Evolutionary conservation across 2,329 filamentous ascomycete genomes (phyloP).

Genomic region (Beauveria pseudobassiana): DNA sequence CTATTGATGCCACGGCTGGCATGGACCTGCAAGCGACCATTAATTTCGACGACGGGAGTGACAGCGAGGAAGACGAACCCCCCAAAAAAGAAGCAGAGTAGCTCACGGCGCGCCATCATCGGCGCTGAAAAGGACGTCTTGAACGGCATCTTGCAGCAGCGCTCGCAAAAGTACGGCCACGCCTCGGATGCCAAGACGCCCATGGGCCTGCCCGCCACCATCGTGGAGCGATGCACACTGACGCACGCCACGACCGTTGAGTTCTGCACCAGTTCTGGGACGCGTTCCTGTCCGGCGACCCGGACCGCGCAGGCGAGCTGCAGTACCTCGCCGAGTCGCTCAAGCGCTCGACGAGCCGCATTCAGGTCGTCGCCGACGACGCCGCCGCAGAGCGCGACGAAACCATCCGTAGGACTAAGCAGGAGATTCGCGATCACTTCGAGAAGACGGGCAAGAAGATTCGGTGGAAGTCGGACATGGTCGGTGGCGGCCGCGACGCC

Average conservation of each 20-base stretch:
- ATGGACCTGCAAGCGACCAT: conserved; percentile 57
- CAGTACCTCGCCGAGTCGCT: conserved; percentile 77
- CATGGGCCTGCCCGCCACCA: conserved; percentile 47
- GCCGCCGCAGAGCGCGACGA: conserved; percentile 68
- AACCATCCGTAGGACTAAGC: conserved; percentile 59
- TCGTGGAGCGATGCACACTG: conserved; percentile 51
- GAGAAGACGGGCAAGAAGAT: conserved; percentile 67
- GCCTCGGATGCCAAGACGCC: conserved; percentile 38
- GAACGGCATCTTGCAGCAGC: conserved; percentile 54
- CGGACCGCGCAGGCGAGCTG: conserved; percentile 72
- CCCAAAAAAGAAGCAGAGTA: conserved; percentile 49
- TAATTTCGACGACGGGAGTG: conserved; percentile 62
- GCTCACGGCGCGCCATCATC: conserved; percentile 59
- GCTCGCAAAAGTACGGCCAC: conserved; percentile 49
- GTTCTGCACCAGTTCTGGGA: conserved; percentile 98
- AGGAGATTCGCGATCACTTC: conserved; percentile 63
- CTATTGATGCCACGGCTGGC: conserved; percentile 40
- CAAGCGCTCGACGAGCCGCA: conserved; percentile 66
- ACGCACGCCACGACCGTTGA: conserved; percentile 92
- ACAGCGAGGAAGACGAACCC: conserved; percentile 53
- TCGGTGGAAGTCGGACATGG: conserved; percentile 57
- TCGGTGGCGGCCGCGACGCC: conserved; percentile 68
- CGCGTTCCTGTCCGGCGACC: conserved; percentile 81
- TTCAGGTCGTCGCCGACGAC: conserved; percentile 70
- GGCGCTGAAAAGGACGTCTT: conserved; percentile 61